These are phyloP conservation scores for Phellinidium pouzarii DNA, from an alignment of 1,284 basidiomycete species.

Conservation along the genomic window DNA sequence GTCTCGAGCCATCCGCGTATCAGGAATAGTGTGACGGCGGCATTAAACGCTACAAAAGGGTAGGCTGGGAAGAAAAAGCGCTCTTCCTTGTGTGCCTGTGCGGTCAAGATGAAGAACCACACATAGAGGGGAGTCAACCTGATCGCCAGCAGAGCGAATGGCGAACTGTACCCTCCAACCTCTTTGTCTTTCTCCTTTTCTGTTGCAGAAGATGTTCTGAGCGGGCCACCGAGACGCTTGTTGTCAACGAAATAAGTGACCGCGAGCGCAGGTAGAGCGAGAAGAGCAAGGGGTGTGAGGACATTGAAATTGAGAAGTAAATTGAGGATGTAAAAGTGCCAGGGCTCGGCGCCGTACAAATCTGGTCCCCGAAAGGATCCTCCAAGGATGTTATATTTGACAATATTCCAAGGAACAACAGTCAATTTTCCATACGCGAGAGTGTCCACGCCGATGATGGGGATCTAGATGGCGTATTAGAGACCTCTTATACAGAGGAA, in stretches of 20 bases:
- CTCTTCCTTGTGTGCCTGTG: constrained; percentile 95
- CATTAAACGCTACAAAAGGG: constrained; percentile 90
- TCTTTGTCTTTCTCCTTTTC: constrained; percentile 17
- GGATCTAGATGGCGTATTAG: constrained; percentile 45
- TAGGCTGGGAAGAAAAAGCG: constrained; percentile 97
- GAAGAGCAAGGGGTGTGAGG: constrained; percentile 71
- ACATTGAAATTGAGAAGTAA: constrained; percentile 93
- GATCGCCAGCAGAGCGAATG: constrained; percentile 68
- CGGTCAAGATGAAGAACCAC: constrained; percentile 76
- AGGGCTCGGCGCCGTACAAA: constrained; percentile 90
- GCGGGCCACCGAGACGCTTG: constrained; percentile 59
- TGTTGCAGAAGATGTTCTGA: constrained; percentile 4
- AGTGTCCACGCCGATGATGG: constrained; percentile 77
- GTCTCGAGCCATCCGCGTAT: constrained; percentile 81
- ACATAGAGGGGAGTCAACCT: constrained; percentile 84
- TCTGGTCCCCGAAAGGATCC: constrained; percentile 75
- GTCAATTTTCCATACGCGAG: constrained; percentile 78
- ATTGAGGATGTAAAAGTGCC: constrained; percentile 80
- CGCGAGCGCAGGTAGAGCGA: constrained; percentile 74
- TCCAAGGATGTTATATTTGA: constrained; percentile 89
- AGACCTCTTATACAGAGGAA: neutral
- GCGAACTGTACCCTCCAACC: constrained; percentile 46
- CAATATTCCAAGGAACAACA: constrained; percentile 89
- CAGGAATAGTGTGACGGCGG: constrained; percentile 79
- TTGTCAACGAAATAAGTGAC: constrained; percentile 73